phyloP scores from a whole-genome alignment of 2,329 filamentous ascomycete genomes.

The Aspergillus sclerotialis region DNA sequence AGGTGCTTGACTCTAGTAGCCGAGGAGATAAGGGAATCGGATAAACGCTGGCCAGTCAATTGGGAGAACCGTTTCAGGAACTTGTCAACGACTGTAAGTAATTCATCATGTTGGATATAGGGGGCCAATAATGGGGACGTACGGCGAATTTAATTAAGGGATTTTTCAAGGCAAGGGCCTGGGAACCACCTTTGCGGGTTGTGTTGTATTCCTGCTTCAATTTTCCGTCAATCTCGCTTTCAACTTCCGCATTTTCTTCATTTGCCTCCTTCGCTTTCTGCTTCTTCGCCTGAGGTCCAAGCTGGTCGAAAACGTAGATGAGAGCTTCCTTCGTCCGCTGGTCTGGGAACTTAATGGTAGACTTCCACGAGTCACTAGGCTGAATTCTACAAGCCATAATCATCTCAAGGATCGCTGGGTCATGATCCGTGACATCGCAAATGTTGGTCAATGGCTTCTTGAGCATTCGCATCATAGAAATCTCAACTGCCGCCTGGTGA shows the following conservation, averaged over 20 bases:
- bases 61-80: conserved; percentile 74
- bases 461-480: conserved; percentile 43
- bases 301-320: conserved; percentile 28
- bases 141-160: conserved; percentile 65
- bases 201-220: conserved; percentile 11
- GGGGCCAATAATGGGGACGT: conserved; percentile 38
- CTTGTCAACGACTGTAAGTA: too few species aligned
- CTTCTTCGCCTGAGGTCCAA: conserved; percentile 16
- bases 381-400: conserved; percentile 26
- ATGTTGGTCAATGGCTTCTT: conserved; percentile 30
- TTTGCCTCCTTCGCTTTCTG: conserved; percentile 4
- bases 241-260: conserved; percentile 3
- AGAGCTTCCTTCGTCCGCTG: conserved; percentile 24
- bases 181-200: conserved; percentile 47
- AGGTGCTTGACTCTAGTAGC: conserved; percentile 50
- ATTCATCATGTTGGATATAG: too few species aligned
- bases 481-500: conserved; percentile 51
- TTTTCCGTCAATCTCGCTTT: conserved; percentile 6
- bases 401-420: conserved; percentile 22
- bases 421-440: conserved; percentile 26
- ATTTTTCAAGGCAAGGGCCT: conserved; percentile 51
- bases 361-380: conserved; percentile 17
- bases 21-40: conserved; percentile 60
- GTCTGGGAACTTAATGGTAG: conserved; percentile 25
- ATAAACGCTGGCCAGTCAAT: conserved; percentile 68